Percentiles rank a stretch among this genome's conserved stretches.
These are phyloP conservation scores for Microdochium bolleyi DNA, from an alignment of 2,329 filamentous ascomycete genomes.

Conservation along the genomic window DNA sequence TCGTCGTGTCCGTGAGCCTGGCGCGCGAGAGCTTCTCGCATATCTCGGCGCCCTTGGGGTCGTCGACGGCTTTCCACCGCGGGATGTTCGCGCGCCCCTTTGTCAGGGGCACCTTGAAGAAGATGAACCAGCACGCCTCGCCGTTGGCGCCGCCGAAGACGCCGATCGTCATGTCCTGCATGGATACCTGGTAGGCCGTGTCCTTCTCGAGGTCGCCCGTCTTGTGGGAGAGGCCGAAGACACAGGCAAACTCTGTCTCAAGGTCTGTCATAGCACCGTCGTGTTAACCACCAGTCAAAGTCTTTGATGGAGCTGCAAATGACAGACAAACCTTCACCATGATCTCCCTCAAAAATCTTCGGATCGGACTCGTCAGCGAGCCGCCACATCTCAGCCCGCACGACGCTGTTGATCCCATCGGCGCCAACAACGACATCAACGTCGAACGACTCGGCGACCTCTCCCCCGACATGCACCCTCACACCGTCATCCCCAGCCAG, in stretches of 20 bases:
- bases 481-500: constrained; percentile 5
- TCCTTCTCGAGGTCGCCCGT: constrained; percentile 11
- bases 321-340: neutral
- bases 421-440: constrained; percentile 9
- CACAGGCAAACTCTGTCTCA: constrained; percentile 18
- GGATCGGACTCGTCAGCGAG: constrained; percentile 5
- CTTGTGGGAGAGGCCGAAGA: constrained; percentile 26
- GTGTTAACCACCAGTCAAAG: neutral
- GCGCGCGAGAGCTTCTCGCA: neutral
- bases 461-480: constrained; percentile 12
- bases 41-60: neutral
- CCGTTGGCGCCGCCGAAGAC: constrained; percentile 18
- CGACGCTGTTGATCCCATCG: constrained; percentile 8
- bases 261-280: neutral
- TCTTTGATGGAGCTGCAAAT: neutral
- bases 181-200: constrained; percentile 8
- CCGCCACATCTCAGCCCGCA: constrained; percentile 7
- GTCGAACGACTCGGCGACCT: constrained; percentile 1
- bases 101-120: constrained; percentile 12
- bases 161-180: constrained; percentile 13
- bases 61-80: neutral
- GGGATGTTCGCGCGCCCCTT: neutral
- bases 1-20: neutral
- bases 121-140: constrained; percentile 27
- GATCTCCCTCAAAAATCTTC: neutral